Conservation (phyloP, 495 filamentous ascomycete genomes). For the Echria macrotheca region DNA sequence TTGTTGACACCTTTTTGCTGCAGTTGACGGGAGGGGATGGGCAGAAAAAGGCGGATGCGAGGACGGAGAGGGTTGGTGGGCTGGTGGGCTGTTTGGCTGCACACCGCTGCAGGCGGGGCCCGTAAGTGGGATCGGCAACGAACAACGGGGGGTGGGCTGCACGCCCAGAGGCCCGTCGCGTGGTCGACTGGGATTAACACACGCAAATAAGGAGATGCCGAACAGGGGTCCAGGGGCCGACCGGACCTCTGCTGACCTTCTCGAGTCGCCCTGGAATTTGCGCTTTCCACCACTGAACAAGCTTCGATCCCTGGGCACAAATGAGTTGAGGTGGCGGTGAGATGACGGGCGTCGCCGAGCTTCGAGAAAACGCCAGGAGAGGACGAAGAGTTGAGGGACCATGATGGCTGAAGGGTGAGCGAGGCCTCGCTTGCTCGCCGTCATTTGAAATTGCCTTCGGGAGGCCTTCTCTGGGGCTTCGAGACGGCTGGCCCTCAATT, state of each 20-base stretch:
- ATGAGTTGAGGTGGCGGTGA: not conserved
- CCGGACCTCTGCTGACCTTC: not conserved
- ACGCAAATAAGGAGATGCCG: constrained; percentile 9
- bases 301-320: not conserved
- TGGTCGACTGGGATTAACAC: constrained; percentile 25
- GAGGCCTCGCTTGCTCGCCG: too few relatives aligned
- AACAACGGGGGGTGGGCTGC: constrained; percentile 6
- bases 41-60: not conserved
- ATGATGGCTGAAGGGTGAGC: not conserved
- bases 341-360: constrained; percentile 1
- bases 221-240: constrained; percentile 8
- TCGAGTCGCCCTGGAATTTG: not conserved
- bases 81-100: not conserved
- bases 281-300: not conserved
- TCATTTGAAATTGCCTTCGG: not conserved
- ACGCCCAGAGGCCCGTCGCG: constrained; percentile 15
- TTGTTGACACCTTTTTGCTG: not conserved
- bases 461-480: not conserved
- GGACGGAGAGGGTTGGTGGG: not conserved
- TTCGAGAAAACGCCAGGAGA: not conserved
- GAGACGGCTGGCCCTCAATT: too few relatives aligned
- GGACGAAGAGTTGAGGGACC: too few relatives aligned
- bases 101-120: too few relatives aligned
- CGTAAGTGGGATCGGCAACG: constrained; percentile 23
- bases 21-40: not conserved